Conservation (phyloP, 2,329 filamentous ascomycete genomes). For the Aphanoascus verrucosus region DNA sequence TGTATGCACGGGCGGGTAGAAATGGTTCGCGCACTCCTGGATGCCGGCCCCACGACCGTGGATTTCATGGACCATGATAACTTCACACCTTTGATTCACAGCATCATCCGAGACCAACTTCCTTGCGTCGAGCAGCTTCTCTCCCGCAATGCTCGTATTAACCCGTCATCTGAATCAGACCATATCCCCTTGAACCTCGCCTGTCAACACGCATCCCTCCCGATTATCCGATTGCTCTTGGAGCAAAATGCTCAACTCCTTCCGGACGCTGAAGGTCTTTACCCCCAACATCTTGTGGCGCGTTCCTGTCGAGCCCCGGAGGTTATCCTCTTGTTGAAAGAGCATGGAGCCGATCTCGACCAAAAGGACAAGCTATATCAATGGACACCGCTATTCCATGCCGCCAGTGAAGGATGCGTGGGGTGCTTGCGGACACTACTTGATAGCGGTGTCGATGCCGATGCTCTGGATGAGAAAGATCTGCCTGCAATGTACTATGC, state of each 20-base stretch:
- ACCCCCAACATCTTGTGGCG: slow-evolving; percentile 92
- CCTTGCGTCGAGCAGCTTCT: slow-evolving; percentile 72
- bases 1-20: slow-evolving; percentile 85
- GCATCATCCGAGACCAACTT: slow-evolving; percentile 78
- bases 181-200: slow-evolving; percentile 91
- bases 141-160: slow-evolving; percentile 66
- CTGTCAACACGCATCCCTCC: slow-evolving; percentile 80
- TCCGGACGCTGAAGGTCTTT: slow-evolving; percentile 92
- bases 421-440: slow-evolving; percentile 74
- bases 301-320: slow-evolving; percentile 73
- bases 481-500: slow-evolving; percentile 96
- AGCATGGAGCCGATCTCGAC: slow-evolving; percentile 80
- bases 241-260: slow-evolving; percentile 69
- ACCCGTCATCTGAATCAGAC: slow-evolving; percentile 74
- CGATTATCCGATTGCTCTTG: slow-evolving; percentile 75
- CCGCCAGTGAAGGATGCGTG: slow-evolving; percentile 90
- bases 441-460: slow-evolving; percentile 64
- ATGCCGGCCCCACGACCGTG: slow-evolving; percentile 61
- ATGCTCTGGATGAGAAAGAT: slow-evolving; percentile 80
- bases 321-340: slow-evolving; percentile 66
- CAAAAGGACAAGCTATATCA: slow-evolving; percentile 93
- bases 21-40: slow-evolving; percentile 65
- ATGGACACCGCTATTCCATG: slow-evolving; percentile 94
- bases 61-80: slow-evolving; percentile 91
- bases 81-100: slow-evolving; percentile 90